phyloP scores from a whole-genome alignment of 2,329 filamentous ascomycete genomes.

The Leptographium wingfieldii region DNA sequence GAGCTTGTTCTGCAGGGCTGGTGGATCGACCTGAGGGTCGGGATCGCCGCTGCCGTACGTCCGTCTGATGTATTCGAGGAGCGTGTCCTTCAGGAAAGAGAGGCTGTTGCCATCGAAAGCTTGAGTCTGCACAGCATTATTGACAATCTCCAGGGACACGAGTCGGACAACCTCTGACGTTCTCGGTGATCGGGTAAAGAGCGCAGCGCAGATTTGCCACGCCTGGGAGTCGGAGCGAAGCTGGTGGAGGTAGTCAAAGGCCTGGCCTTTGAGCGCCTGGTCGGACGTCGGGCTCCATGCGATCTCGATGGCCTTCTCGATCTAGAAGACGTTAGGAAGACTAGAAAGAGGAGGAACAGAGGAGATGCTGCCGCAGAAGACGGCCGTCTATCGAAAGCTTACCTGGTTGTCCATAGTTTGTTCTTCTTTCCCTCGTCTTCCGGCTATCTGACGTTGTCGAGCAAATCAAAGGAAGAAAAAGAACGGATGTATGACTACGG shows the following conservation, averaged over 20 bases:
- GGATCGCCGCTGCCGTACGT: conserved; percentile 47
- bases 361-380: background rate
- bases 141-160: conserved; percentile 84
- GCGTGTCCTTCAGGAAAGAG: conserved; percentile 61
- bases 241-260: conserved; percentile 67
- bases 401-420: background rate
- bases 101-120: conserved; percentile 62
- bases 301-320: conserved; percentile 92
- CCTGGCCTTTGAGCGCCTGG: conserved; percentile 64
- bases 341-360: background rate
- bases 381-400: background rate
- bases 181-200: conserved; percentile 70
- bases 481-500: background rate
- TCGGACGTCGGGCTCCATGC: conserved; percentile 73
- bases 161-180: conserved; percentile 76
- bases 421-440: background rate
- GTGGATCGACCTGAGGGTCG: conserved; percentile 49
- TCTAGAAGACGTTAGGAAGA: conserved; percentile 33
- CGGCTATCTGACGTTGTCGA: background rate
- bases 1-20: conserved; percentile 86
- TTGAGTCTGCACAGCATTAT: conserved; percentile 75
- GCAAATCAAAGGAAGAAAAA: background rate
- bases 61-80: conserved; percentile 69
- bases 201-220: conserved; percentile 78
- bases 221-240: conserved; percentile 70